Evolutionary conservation across 2,329 filamentous ascomycete species (phyloP), one percentile per base, ranked within the genome.

Genomic region (Magnaporthiopsis poae): DNA sequence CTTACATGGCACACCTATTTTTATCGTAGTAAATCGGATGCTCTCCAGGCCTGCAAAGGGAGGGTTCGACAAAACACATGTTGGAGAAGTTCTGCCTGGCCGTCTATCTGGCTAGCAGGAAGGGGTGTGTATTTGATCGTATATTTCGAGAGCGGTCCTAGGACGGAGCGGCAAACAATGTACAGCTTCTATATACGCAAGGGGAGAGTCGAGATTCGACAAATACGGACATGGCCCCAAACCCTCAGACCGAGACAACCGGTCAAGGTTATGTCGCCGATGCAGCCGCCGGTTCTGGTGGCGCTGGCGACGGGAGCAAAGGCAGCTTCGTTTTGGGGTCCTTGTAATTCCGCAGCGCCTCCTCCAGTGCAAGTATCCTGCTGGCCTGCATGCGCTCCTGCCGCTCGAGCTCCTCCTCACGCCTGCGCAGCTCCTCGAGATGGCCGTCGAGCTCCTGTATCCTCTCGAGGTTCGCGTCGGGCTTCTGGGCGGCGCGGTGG

Each of bases 291-390:
- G 46, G 4, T 56, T 9, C 46, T 39, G 64, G 21, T 27, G 71
- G 64, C n/a, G 70, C 72, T 8, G 77, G 71, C 21, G 73, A 70
- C 25, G 82, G 79, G 31, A 86, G 71, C 61, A 86, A 71, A 2
- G 84, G 83, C 71, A 80, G 77, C 69, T 86, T 85, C 56, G 83
- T 85, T 75, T 83, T 86, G 29, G 84, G 82, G 61, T 86, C 83
- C 70, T 80, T 82, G 69, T 84, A 76, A 5, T 75, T 75, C 69
- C 81, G 77, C 65, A 87, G 71, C 18, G 82, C 81, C 62, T 83
- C 80, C 74, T 88, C 85, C 64, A 89, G 73, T 65, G 79, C 75
- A 64, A 82, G 75, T 56, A 87, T 79, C 33, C 85, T 75, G 62
- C 73, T 76, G 66, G 77, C 77, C 67, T 80, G 78, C 35, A 74